A percentile compares a stretch with the other conserved stretches of the same genome.
These are phyloP conservation scores for Penicillium atrosanguineum DNA, from an alignment of 495 filamentous ascomycete genomes.

Conservation along the genomic window DNA sequence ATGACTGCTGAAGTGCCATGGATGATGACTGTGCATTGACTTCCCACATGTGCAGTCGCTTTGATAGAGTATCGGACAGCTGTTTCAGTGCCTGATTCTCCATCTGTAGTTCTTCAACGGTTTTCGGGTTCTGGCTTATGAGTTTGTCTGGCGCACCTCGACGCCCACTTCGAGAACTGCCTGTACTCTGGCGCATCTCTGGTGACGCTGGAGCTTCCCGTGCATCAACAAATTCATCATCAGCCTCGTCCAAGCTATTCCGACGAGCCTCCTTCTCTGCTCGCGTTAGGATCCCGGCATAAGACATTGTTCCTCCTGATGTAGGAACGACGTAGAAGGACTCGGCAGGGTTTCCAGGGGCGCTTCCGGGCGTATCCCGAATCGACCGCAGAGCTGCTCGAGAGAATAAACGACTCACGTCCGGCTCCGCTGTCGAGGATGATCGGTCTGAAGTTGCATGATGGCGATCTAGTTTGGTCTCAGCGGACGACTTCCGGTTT, in stretches of 20 bases:
- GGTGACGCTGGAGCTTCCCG: conserved; percentile 63
- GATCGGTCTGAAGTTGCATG: conserved; percentile 37
- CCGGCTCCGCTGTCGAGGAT: conserved; percentile 55
- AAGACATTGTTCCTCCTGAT: conserved; percentile 82
- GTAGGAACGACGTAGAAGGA: conserved; percentile 95
- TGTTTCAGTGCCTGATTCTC: conserved; percentile 76
- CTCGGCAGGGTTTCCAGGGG: conserved; percentile 57
- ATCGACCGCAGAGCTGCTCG: conserved; percentile 73
- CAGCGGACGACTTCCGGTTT: conserved; percentile 41
- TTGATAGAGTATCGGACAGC: conserved; percentile 73
- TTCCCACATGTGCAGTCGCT: conserved; percentile 80
- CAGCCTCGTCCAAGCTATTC: conserved; percentile 54
- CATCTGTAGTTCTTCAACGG: conserved; percentile 76
- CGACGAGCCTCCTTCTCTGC: conserved; percentile 61
- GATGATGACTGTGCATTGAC: conserved; percentile 76
- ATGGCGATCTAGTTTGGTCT: conserved; percentile 37
- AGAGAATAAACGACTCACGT: conserved; percentile 74
- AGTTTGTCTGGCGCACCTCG: conserved; percentile 27
- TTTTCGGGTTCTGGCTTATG: conserved; percentile 45
- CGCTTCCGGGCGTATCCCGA: conserved; percentile 45
- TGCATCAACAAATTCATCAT: conserved; percentile 84
- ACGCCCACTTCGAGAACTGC: conserved; percentile 20
- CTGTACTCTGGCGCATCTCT: conserved; percentile 38
- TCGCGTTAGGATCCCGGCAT: conserved; percentile 79
- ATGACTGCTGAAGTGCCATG: conserved; percentile 75